These are phyloP conservation scores for Cyclotella cryptica DNA, from an alignment of 108 stramenopile genomes.

Conservation along the genomic window DNA sequence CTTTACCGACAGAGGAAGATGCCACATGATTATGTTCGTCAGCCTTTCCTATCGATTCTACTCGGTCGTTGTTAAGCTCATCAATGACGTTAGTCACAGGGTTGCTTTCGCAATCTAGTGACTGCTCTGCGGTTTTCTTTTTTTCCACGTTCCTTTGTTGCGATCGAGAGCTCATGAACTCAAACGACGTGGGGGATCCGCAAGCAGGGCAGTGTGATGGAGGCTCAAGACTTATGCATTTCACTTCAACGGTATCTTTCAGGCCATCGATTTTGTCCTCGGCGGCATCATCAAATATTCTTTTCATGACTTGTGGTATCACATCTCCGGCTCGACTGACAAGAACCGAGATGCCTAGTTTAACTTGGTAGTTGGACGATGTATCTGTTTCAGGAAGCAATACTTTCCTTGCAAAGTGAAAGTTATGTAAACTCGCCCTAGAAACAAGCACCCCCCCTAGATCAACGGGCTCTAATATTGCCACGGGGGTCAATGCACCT, in stretches of 20 bases:
- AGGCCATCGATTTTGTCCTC: conserved; percentile 11
- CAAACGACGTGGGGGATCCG: conserved; percentile 65
- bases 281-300: conserved; percentile 43
- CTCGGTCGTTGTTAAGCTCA: not conserved
- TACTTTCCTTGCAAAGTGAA: conserved; percentile 73
- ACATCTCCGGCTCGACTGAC: conserved; percentile 91
- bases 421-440: conserved; percentile 94
- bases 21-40: conserved; percentile 26
- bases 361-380: conserved; percentile 18
- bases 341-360: conserved; percentile 65
- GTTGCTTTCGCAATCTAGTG: not conserved
- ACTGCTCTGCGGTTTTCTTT: not conserved
- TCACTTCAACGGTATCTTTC: not conserved
- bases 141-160: conserved; percentile 1
- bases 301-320: conserved; percentile 84
- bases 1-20: not conserved
- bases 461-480: conserved; percentile 85
- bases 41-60: not conserved
- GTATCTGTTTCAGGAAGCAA: conserved; percentile 39
- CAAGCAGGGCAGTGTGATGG: conserved; percentile 81
- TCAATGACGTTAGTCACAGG: not conserved
- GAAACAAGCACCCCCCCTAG: conserved; percentile 87
- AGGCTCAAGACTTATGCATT: conserved; percentile 59
- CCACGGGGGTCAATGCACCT: conserved; percentile 94
- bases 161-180: conserved; percentile 19